phyloP scores from a whole-genome alignment of 148 eudicot species.

The Camellia sinensis region DNA sequence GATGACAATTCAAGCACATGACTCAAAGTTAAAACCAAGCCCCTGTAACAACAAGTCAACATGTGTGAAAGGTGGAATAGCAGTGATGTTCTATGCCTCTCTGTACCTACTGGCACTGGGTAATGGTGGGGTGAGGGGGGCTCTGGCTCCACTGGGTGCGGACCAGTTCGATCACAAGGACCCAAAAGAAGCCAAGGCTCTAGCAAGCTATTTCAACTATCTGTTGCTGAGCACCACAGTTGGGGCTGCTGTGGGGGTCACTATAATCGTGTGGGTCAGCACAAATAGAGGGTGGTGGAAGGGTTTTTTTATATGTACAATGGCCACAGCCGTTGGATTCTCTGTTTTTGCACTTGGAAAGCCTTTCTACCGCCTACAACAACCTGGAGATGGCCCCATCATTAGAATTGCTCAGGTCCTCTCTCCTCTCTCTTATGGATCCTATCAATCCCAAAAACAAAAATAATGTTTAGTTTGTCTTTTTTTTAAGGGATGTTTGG shows the following conservation, averaged over 20 bases:
- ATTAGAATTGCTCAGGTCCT: slow-evolving; percentile 34
- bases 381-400: slow-evolving; percentile 36
- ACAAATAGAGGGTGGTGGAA: slow-evolving; percentile 43
- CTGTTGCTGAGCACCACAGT: slow-evolving; percentile 30
- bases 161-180: slow-evolving; percentile 45
- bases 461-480: too few relatives aligned
- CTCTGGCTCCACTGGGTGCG: slow-evolving; percentile 42
- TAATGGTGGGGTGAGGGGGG: slow-evolving; percentile 42
- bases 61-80: slow-evolving; percentile 35
- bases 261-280: slow-evolving; percentile 38
- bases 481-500: too few relatives aligned
- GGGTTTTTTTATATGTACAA: slow-evolving; percentile 32
- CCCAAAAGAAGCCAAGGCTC: slow-evolving; percentile 39
- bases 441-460: too few relatives aligned
- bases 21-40: slow-evolving; percentile 23
- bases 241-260: slow-evolving; percentile 41
- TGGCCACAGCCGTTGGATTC: slow-evolving; percentile 23
- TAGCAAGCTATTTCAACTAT: slow-evolving; percentile 48
- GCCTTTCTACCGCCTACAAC: slow-evolving; percentile 37
- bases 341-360: slow-evolving; percentile 30
- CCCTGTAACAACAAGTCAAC: slow-evolving; percentile 35
- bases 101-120: slow-evolving; percentile 42
- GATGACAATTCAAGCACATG: slow-evolving; percentile 53
- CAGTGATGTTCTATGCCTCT: slow-evolving; percentile 38
- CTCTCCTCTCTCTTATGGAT: neutral